phyloP scores from a whole-genome alignment of 2,329 filamentous ascomycete species.

The Clonostachys solani region DNA sequence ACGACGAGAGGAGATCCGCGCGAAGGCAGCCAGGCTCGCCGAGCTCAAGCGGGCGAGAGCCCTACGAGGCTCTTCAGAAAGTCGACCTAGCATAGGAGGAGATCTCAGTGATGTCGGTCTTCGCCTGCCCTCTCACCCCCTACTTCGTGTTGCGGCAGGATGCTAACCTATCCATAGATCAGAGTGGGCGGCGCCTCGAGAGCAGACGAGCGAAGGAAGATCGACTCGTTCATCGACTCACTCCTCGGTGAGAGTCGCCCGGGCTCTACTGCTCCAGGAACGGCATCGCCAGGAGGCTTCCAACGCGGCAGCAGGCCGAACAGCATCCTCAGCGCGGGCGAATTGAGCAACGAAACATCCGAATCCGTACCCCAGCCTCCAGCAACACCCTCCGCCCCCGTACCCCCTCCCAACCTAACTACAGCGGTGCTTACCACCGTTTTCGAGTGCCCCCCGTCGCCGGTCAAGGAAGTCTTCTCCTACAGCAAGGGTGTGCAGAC shows the following conservation, averaged over 20 bases:
- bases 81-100: constrained; percentile 62
- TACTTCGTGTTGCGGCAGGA: constrained; percentile 2
- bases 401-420: constrained; percentile 63
- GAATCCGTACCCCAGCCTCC: constrained; percentile 49
- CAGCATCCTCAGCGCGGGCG: constrained; percentile 78
- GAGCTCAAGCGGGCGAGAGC: constrained; percentile 93
- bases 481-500: constrained; percentile 98
- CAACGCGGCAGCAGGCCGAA: constrained; percentile 71
- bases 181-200: constrained; percentile 67
- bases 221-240: constrained; percentile 81
- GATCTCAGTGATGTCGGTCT: constrained; percentile 66
- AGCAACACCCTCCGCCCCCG: constrained; percentile 16
- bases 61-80: constrained; percentile 74
- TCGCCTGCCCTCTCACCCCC: constrained; percentile 2
- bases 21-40: constrained; percentile 94
- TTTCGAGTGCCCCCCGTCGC: constrained; percentile 74
- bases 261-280: constrained; percentile 57
- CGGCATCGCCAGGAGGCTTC: constrained; percentile 56
- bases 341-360: constrained; percentile 72
- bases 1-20: constrained; percentile 91
- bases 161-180: constrained; percentile 26
- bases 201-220: constrained; percentile 65
- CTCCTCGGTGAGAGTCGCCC: constrained; percentile 77
- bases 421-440: constrained; percentile 72
- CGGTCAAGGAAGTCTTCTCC: constrained; percentile 80